Evolutionary conservation across 257 asterid species (phyloP), one percentile per base, ranked within the genome.

Genomic region (Perilla frutescens): DNA sequence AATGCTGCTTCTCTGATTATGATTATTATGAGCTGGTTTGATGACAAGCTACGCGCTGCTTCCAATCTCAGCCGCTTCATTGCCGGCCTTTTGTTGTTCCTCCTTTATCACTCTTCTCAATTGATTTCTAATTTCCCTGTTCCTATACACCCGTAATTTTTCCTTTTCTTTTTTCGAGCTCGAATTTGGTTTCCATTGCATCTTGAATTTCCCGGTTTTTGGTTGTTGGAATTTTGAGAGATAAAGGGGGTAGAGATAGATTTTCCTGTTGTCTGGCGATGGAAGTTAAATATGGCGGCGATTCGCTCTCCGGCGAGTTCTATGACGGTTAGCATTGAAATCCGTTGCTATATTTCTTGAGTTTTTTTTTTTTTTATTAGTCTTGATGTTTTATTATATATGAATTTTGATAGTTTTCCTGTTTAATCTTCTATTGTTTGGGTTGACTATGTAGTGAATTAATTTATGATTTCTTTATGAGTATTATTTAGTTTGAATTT

Each of bases 51-150:
- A 68, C 84, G 89, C 60, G 87, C 83, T 75, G 93, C 93, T 60
- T 88, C 96, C 11, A 87, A 85, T 78, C 90, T 88, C 62, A 90
- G 96, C 95, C 97, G 96, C 79, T 79, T 90, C 76, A 86, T 92
- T 67, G 98, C 96, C 71, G 99, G 96, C 81, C 96, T 91, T 78
- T 71, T 91, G 80, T 85, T 94, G 29, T 89, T 94, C 82, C 93
- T 94, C 58, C 88, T 91, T 50, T 94, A 82, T 73, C 97, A 94
- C 79, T 94, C 99, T 0, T 87, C 73, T 50, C 91, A 83, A 79
- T 86, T 92, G 79, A 89, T 95, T 80, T 95, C 99, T 12, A 95
- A 95, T 92, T 95, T 95, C 62, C 91, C 96, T 49, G 68, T 87
- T 87, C 99, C 97, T 92, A 95, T 95, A 95, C 98, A 92, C 66